These are phyloP conservation scores for Wickerhamomyces sp. DNA, from an alignment of 1,139 yeast genomes.

Conservation along the genomic window DNA sequence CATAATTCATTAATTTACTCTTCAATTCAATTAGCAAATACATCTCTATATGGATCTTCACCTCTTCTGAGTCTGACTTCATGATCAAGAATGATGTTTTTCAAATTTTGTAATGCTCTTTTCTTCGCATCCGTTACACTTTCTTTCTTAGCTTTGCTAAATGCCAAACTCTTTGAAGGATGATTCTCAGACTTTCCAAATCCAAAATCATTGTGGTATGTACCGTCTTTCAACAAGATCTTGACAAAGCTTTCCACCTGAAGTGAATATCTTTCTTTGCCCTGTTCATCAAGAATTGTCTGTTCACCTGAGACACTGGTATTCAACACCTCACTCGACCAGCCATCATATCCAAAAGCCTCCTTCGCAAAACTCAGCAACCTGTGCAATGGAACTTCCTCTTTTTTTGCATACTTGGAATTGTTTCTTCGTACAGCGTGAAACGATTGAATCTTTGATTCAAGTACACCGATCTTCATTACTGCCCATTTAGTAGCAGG, in stretches of 20 bases:
- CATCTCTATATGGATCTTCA: conserved; percentile 18
- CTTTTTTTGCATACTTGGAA: conserved; percentile 4
- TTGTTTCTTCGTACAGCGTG: conserved; percentile 3
- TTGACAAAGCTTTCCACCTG: conserved; percentile 27
- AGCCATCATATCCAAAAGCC: conserved; percentile 46
- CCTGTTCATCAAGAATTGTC: conserved; percentile 2
- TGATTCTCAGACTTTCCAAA: conserved; percentile 34
- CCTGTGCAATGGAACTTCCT: conserved; percentile 15
- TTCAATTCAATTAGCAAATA: conserved; percentile 6
- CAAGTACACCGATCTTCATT: conserved; percentile 16
- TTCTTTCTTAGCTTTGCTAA: conserved; percentile 44
- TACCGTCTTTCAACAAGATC: conserved; percentile 46
- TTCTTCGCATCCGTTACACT: conserved; percentile 48
- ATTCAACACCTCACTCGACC: conserved; percentile 36
- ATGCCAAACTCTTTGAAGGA: conserved; percentile 32
- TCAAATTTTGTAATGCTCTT: conserved; percentile 25
- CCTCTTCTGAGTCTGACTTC: conserved; percentile 26
- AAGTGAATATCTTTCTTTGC: conserved; percentile 11
- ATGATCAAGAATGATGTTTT: conserved; percentile 25
- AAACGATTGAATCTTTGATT: conserved; percentile 19
- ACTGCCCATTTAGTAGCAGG: conserved; percentile 23
- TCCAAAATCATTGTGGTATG: conserved; percentile 37
- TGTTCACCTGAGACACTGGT: conserved; percentile 4
- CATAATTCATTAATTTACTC: conserved; percentile 1
- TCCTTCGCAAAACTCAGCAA: conserved; percentile 33